Base-by-base conservation (phyloP, 1,284 basidiomycete species). In the Leccinum pallidistipes region DNA sequence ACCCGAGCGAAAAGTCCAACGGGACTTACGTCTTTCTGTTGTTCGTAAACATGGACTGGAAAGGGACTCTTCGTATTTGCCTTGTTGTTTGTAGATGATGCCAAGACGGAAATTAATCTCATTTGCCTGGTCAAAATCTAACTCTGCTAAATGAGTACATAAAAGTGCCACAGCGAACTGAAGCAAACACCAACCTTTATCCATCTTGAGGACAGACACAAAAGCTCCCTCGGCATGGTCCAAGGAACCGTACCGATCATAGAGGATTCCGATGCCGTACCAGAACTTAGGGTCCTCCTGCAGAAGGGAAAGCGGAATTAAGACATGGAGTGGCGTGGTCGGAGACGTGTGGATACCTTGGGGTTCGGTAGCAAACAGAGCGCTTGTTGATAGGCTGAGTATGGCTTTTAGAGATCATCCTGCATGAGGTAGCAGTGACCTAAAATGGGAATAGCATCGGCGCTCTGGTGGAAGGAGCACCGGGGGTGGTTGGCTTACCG, bases 181-280 rank as follows among this genome's bases (percentile, higher is more conserved):
- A 62, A 66, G 34, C 4, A 36, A 63, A 64, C 24, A 73, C 75
- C 70, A 62, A 96, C 95, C 91, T 75, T 94, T 93, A 77, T 98
- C 96, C 95, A 98, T 98, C 66, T 92, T 32, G 40, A 99, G 87
- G 24, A 99, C 97, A 34, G 94, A 97, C 1, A 94, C 90, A 72
- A 99, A 99, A 0, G 97, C 97, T 75, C 98, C 97, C 76, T 99
- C 97, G 64, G 97, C 97, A 71, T 98, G 97, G 77, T 99, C 96
- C 70, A 99, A 84, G 55, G 94, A 97, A 29, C 97, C 97, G 74
- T 99, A 99, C 18, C 97, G 90, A 79, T 99, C 97, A 73, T 99
- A 99, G 31, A 99, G 86, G 57, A 99, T 98, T 47, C 97, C 97
- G 72, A 99, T 99, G 53, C 97, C 97, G 75, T 98, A 99, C 97